These are phyloP conservation scores for Penicillium sp. DNA, from an alignment of 2,329 filamentous ascomycete genomes.

Conservation along the genomic window DNA sequence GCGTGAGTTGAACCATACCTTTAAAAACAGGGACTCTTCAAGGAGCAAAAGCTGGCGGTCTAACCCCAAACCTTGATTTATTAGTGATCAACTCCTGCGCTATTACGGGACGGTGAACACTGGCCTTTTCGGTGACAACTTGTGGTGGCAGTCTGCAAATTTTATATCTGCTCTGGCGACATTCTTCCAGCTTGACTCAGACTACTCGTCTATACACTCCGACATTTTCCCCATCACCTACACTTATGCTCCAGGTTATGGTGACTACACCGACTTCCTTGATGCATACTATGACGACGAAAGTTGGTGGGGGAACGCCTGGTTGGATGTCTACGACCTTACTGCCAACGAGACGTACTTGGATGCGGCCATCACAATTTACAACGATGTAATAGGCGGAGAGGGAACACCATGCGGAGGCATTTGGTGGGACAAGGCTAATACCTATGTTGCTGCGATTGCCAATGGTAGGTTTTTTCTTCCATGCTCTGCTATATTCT, in stretches of 20 bases:
- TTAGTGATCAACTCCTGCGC: conserved; percentile 10
- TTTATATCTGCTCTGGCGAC: conserved; percentile 12
- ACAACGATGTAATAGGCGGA: conserved; percentile 11
- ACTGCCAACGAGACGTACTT: conserved; percentile 4
- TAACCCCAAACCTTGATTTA: too few relatives aligned
- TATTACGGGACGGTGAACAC: conserved; percentile 7
- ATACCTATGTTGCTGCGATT: conserved; percentile 8
- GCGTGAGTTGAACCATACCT: not conserved
- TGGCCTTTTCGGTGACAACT: conserved; percentile 8
- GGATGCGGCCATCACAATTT: conserved; percentile 10
- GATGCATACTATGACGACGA: conserved; percentile 13
- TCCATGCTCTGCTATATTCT: not conserved
- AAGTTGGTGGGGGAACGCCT: conserved; percentile 14
- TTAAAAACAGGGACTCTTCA: not conserved
- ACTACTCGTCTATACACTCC: conserved; percentile 8
- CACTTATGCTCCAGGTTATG: conserved; percentile 6
- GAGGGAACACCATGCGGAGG: conserved; percentile 12
- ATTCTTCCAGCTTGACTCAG: conserved; percentile 9
- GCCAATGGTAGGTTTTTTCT: conserved; percentile 7
- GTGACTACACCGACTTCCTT: conserved; percentile 12
- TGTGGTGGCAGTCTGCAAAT: conserved; percentile 14
- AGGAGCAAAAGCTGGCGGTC: not conserved
- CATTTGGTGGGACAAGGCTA: conserved; percentile 11
- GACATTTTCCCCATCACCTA: conserved; percentile 9
- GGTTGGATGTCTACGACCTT: conserved; percentile 13